Percentiles rank a stretch among this genome's conserved stretches.
phyloP scores from a whole-genome alignment of 148 eudicot genomes.

The Vaccinium corymbosum region DNA sequence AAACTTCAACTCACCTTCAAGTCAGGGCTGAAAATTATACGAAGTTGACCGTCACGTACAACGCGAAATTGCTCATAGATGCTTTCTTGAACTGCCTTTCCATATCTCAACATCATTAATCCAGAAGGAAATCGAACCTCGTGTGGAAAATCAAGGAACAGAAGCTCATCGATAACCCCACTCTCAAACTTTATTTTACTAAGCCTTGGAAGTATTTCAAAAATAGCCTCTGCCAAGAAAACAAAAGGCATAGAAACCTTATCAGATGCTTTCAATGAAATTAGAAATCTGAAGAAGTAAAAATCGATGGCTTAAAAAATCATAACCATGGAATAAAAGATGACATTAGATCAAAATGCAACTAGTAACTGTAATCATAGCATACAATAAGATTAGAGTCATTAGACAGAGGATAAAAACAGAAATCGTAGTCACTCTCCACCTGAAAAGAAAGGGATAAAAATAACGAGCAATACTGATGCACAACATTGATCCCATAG shows the following conservation, averaged over 20 bases:
- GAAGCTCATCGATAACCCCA: slow-evolving; percentile 57
- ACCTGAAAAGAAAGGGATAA: background rate
- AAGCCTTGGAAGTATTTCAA: slow-evolving; percentile 43
- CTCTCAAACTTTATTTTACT: slow-evolving; percentile 34
- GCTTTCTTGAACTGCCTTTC: slow-evolving; percentile 53
- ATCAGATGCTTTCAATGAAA: slow-evolving; percentile 8
- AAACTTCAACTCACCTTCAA: slow-evolving; percentile 45
- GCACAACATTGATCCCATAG: background rate
- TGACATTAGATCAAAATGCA: background rate
- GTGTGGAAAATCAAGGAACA: slow-evolving; percentile 43
- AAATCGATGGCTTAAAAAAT: background rate
- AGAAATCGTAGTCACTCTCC: background rate
- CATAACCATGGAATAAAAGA: background rate
- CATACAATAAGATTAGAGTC: background rate
- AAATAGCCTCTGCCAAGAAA: slow-evolving; percentile 39
- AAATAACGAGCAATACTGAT: background rate
- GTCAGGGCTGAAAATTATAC: slow-evolving; percentile 45
- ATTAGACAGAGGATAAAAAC: background rate
- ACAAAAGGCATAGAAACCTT: slow-evolving; percentile 3
- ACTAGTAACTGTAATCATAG: background rate
- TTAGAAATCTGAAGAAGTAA: background rate
- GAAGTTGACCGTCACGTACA: slow-evolving; percentile 63
- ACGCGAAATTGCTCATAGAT: slow-evolving; percentile 53
- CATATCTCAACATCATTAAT: slow-evolving; percentile 36
- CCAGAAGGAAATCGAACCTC: slow-evolving; percentile 43